A percentile compares a stretch with the other conserved stretches of the same genome.
Conservation (phyloP, 257 asterid species). For the Solanum paucissectum region DNA sequence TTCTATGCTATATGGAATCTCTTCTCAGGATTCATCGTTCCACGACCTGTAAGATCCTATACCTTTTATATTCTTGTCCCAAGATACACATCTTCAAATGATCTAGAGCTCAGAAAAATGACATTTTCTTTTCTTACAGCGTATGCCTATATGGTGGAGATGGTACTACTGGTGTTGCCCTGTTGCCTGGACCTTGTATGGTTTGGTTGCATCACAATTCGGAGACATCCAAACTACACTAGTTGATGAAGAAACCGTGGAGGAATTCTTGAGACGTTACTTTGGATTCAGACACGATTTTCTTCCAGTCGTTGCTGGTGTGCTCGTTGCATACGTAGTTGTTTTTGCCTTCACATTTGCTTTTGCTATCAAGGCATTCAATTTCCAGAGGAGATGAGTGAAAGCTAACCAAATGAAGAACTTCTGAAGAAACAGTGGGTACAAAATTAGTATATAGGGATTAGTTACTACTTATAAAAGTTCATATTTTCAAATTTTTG, state of each 20-base stretch:
- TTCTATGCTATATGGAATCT: constrained; percentile 2
- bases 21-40: constrained; percentile 4
- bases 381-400: constrained; percentile 43
- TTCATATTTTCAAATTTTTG: neutral
- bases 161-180: constrained; percentile 46
- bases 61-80: neutral
- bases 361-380: constrained; percentile 33
- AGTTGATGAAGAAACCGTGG: constrained; percentile 9
- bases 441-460: neutral
- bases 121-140: constrained; percentile 7
- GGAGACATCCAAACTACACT: constrained; percentile 19
- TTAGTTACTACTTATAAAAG: neutral
- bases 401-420: neutral
- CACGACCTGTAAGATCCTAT: constrained; percentile 5
- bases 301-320: constrained; percentile 36
- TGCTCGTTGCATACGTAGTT: constrained; percentile 15
- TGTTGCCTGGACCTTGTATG: constrained; percentile 39
- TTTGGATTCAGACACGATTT: constrained; percentile 48
- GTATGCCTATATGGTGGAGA: constrained; percentile 54
- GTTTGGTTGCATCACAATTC: constrained; percentile 32
- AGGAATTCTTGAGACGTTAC: constrained; percentile 33
- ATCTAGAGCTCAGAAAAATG: neutral
- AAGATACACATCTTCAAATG: neutral
- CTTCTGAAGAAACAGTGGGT: neutral
- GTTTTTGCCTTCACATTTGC: constrained; percentile 40